Evolutionary conservation across 768 basidiomycete species (phyloP), one percentile per base, ranked within the genome.

Genomic region (Kwoniella sp.): DNA sequence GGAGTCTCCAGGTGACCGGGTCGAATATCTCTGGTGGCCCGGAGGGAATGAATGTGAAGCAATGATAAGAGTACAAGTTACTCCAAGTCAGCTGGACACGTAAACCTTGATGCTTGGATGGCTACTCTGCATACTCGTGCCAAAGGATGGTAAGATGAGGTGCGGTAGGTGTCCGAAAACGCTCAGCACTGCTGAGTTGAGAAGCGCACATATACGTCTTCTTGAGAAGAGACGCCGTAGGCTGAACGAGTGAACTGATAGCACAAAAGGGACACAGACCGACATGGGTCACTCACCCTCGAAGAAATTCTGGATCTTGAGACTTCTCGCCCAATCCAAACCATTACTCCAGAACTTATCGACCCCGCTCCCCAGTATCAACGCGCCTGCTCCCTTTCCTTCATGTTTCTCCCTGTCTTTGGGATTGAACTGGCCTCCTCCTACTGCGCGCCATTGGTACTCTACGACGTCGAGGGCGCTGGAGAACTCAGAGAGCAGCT

Each of bases 21-120:
- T 92, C 89, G 77, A 87, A 91, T 1, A 86, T 86, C 58, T 84
- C 91, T 92, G 26, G 11, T n/a, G 13, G 28, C n/a, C n/a, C n/a
- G n/a, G n/a, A n/a, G n/a, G n/a, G n/a, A n/a, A n/a, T n/a, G n/a
- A n/a, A n/a, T n/a, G n/a, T n/a, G n/a, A n/a, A n/a, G n/a, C n/a
- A n/a, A n/a, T n/a, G n/a, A n/a, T n/a, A n/a, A n/a, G n/a, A n/a
- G n/a, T n/a, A n/a, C n/a, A n/a, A n/a, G n/a, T n/a, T n/a, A n/a
- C n/a, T n/a, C n/a, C n/a, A n/a, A n/a, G n/a, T n/a, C n/a, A n/a
- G n/a, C n/a, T n/a, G n/a, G n/a, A n/a, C n/a, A n/a, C n/a, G n/a
- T n/a, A n/a, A n/a, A n/a, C n/a, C n/a, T n/a, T n/a, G n/a, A n/a
- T n/a, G n/a, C n/a, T n/a, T n/a, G n/a, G n/a, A n/a, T n/a, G n/a